Base-by-base conservation (phyloP, 495 filamentous ascomycete species). In the Aspergillus sparsus region DNA sequence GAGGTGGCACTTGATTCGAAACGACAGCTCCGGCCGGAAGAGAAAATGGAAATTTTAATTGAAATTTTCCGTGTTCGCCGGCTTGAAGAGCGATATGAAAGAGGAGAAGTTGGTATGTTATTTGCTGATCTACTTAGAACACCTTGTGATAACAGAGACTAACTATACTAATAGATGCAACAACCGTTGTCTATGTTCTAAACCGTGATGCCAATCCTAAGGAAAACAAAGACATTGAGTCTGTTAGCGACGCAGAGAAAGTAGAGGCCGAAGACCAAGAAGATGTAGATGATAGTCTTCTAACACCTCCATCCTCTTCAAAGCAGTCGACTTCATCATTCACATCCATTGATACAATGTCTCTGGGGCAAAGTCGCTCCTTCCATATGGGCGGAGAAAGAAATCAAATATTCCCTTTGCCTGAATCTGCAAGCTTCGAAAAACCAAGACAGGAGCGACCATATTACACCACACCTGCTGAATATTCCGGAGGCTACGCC, bases 11-110 rank as follows among this genome's bases (percentile, higher is more conserved):
- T 72, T 34, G 76, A 79, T 59, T 70, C 65, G 5, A 78, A 77
- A 59, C 62, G 75, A 7, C 72, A 73, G 46, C 62, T 80, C 42
- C 70, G 70, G 55, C 69, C 70, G 31, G 55, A 68, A 8, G 71
- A 71, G 1, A 75, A 75, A 27, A 65, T 77, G 21, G 70, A 73
- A 9, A 72, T 84, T 39, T 63, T 85, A 12, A 76, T 77, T 16
- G 82, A 85, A 64, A 78, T 85, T 6, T 80, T 83, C 47, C 73
- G 72, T 4, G 80, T 85, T 11, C 73, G 82, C 53, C 77, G 77
- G 63, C 65, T 82, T 67, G 82, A 85, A 65, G 81, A 83, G 61
- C 73, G 80, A 6, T 81, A 71, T 63, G 74, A 80, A 49, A 70
- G 73, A 27, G 77, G 80, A 35, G 81, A 81, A 77, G 71, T 85